A percentile compares a stretch with the other conserved stretches of the same genome.
Conservation (phyloP, 2,329 filamentous ascomycete genomes). For the Alternaria sp. region DNA sequence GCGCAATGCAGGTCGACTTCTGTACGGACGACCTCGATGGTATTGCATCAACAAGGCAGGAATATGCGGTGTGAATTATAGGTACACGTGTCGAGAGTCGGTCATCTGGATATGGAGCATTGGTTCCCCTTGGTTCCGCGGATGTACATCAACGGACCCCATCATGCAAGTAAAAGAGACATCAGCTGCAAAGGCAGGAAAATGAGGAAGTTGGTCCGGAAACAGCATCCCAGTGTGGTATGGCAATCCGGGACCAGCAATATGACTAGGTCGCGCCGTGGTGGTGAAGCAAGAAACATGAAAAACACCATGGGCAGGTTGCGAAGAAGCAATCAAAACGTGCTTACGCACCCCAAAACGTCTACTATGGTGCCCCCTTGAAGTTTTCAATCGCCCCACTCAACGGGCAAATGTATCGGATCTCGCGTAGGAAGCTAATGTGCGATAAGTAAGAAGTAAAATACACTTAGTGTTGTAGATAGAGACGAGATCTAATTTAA, state of each 20-base stretch:
- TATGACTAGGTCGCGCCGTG: conserved; percentile 14
- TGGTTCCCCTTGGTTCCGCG: conserved; percentile 5
- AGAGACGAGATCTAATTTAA: no score
- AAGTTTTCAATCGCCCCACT: no score
- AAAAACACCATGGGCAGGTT: conserved; percentile 13
- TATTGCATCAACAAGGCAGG: conserved; percentile 3
- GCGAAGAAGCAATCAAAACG: conserved; percentile 1
- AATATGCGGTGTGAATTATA: conserved; percentile 35
- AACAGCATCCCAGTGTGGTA: background rate
- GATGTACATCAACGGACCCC: conserved; percentile 6
- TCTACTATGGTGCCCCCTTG: no score
- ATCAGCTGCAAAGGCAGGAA: conserved; percentile 3
- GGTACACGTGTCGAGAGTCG: conserved; percentile 37
- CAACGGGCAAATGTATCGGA: no score
- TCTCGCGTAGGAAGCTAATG: no score
- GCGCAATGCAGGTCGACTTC: conserved; percentile 7
- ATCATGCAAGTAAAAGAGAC: conserved; percentile 8
- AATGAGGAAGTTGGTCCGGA: conserved; percentile 12
- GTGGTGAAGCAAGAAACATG: conserved; percentile 8
- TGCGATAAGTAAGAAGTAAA: no score
- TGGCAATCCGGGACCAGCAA: conserved; percentile 8
- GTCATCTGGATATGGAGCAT: conserved; percentile 13
- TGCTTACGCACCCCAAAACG: conserved; percentile 5
- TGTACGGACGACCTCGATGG: conserved; percentile 2
- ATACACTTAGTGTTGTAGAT: no score